phyloP scores from a whole-genome alignment of 2,329 filamentous ascomycete genomes.

The Colletotrichum chlorophyti region DNA sequence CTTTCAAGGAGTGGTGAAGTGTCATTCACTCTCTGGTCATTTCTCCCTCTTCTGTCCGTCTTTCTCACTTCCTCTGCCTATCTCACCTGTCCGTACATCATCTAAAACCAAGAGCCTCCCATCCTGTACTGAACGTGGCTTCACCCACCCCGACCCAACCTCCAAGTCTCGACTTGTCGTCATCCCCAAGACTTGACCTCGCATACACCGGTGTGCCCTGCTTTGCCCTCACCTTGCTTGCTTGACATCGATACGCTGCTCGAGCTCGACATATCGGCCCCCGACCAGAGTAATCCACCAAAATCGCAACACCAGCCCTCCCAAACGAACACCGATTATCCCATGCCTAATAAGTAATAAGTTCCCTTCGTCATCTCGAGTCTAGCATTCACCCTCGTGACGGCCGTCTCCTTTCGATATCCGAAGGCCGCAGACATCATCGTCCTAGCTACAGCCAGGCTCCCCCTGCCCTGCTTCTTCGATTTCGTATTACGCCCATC shows the following conservation, averaged over 20 bases:
- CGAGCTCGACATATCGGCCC: too few species aligned
- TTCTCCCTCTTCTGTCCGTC: too few species aligned
- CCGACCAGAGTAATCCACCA: too few species aligned
- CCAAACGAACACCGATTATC: conserved; percentile 1
- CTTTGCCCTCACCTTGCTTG: background rate
- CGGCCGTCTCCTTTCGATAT: conserved; percentile 4
- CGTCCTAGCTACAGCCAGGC: conserved; percentile 1
- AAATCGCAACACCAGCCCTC: background rate
- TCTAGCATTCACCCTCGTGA: conserved; percentile 23
- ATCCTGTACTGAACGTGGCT: background rate
- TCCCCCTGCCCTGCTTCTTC: conserved; percentile 1
- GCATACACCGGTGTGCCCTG: too few species aligned
- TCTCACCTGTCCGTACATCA: background rate
- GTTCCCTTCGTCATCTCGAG: conserved; percentile 21
- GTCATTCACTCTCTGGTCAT: too few species aligned
- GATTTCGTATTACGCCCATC: conserved; percentile 1
- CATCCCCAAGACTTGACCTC: conserved; percentile 9
- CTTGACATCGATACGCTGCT: background rate
- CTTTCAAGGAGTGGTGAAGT: too few species aligned
- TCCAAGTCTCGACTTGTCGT: background rate
- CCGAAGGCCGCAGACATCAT: conserved; percentile 7
- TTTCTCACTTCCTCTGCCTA: too few species aligned
- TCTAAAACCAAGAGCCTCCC: conserved; percentile 16
- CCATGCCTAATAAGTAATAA: conserved; percentile 7
- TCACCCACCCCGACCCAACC: background rate